Evolutionary conservation across 768 basidiomycete genomes (phyloP), one percentile per base, ranked within the genome.

Genomic region (Mycena albidolilacea): DNA sequence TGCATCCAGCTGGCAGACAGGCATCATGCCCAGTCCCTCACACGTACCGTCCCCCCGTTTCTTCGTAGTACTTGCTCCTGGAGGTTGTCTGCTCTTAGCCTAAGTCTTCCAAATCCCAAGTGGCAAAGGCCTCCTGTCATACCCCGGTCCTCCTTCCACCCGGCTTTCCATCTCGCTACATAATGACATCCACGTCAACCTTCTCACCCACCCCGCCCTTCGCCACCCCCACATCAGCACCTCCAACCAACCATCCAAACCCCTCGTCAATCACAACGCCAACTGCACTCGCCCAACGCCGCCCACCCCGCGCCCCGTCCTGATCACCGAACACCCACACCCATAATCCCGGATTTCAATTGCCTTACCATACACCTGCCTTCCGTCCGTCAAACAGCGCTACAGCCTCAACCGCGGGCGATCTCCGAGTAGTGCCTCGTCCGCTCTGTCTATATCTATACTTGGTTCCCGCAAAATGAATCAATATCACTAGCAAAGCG

Each of bases 291-390:
- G 46, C 46, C 46, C 46, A 48, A 48, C 46, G 46, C 46, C 15
- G 17, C 46, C 46, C 46, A 48, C 8, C 46, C 46, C 46, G 46
- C 46, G 46, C 46, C 46, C 46, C 46, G 46, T 48, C 46, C 46
- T 9, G 15, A 48, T 48, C 46, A 6, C 46, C 46, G 46, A 48
- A 48, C 46, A 48, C 46, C 46, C 46, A 48, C n/a, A n/a, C n/a
- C n/a, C n/a, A n/a, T 48, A 48, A 48, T 48, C 46, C 46, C 46
- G 46, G 46, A 48, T 48, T 48, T 48, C 46, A 48, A 48, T 48
- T 48, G 46, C 46, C 46, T 48, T 48, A 48, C 46, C 46, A 48
- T 48, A 48, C 15, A 9, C 46, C 46, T 48, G 46, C 46, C 46
- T 48, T 48, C 46, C 46, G 15, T 48, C 46, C 46, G 11, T 48